Base-by-base conservation (phyloP, 2,329 filamentous ascomycete species). In the Venturia oleaginea region DNA sequence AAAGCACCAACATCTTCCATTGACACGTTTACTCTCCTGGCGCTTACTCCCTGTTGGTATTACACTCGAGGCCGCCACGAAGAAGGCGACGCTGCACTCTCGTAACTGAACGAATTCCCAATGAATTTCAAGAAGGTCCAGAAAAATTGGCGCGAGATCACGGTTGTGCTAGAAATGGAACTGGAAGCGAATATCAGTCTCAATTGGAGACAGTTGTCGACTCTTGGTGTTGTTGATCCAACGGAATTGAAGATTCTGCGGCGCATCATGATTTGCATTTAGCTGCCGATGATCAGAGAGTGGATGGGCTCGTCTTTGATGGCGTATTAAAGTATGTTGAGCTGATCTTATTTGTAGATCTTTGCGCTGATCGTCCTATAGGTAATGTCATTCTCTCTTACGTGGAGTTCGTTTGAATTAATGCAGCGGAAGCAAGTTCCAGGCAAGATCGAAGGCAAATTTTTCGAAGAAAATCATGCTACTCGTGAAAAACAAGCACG, bases 11-110 rank as follows among this genome's bases (percentile, higher is more conserved):
- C 51, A n/a, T 57, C 22, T 57, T 57, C 51, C 51, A 57, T 8
- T 30, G 24, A 68, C 5, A 68, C 74, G 61, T 66, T 69, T 48
- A 68, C 64, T 68, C 66, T 71, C 3, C 73, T 72, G 62, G 66
- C n/a, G n/a, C n/a, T 68, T 59, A 69, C 67, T 8, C 68, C 68
- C n/a, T 63, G 68, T 15, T 68, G 66, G 66, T 68, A 68, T 54
- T 68, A 68, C 46, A 66, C 68, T 19, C 59, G 62, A 22, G 66
- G 66, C 51, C 65, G 68, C 2, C 65, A 43, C 30, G 66, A 67
- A 62, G 68, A 69, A 61, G 68, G 67, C 27, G 65, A 69, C 57
- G 64, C 61, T 7, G 65, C 67, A 4, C 64, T 68, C 22, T 65
- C 65, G 1, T 59, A 64, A 15, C 65, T 69, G 4, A 67, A 67